Conservation (phyloP, 768 basidiomycete genomes). For the Guyanaporus albipodus region DNA sequence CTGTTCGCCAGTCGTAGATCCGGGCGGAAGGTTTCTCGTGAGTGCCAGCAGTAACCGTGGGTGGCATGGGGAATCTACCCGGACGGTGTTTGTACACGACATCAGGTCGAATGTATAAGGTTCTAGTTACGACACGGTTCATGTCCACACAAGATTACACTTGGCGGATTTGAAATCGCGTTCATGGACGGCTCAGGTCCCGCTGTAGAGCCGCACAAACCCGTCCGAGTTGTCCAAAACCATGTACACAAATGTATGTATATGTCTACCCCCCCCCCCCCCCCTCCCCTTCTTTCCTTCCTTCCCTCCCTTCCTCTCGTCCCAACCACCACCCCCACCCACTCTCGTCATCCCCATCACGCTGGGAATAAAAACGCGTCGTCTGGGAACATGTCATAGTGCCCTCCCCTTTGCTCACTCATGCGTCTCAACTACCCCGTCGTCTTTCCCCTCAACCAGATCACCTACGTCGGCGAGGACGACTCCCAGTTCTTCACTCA, state of each 20-base stretch:
- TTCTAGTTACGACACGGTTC: slow-evolving; percentile 29
- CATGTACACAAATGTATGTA: slow-evolving; percentile 19
- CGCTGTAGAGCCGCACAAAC: slow-evolving; percentile 33
- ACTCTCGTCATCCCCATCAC: slow-evolving; percentile 32
- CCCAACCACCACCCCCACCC: too few relatives aligned
- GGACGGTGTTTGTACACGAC: slow-evolving; percentile 88
- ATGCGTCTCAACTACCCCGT: slow-evolving; percentile 32
- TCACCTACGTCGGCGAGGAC: slow-evolving; percentile 40
- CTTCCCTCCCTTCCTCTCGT: too few relatives aligned
- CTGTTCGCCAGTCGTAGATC: slow-evolving; percentile 69
- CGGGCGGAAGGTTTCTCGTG: slow-evolving; percentile 77
- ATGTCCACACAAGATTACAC: slow-evolving; percentile 25
- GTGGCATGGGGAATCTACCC: slow-evolving; percentile 89
- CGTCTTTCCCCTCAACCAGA: slow-evolving; percentile 34
- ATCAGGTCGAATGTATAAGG: slow-evolving; percentile 49
- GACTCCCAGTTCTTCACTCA: slow-evolving; percentile 51
- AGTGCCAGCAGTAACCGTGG: slow-evolving; percentile 93
- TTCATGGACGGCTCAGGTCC: slow-evolving; percentile 24
- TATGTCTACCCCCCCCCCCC: too few relatives aligned
- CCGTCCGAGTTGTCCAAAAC: too few relatives aligned
- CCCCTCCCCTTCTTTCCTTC: too few relatives aligned
- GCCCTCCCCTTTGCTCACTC: slow-evolving; percentile 5
- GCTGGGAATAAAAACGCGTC: slow-evolving; percentile 30
- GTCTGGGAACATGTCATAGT: slow-evolving; percentile 21
- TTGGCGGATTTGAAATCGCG: slow-evolving; percentile 30